phyloP scores from a whole-genome alignment of 1,139 yeast genomes.

The Pichia terricola region DNA sequence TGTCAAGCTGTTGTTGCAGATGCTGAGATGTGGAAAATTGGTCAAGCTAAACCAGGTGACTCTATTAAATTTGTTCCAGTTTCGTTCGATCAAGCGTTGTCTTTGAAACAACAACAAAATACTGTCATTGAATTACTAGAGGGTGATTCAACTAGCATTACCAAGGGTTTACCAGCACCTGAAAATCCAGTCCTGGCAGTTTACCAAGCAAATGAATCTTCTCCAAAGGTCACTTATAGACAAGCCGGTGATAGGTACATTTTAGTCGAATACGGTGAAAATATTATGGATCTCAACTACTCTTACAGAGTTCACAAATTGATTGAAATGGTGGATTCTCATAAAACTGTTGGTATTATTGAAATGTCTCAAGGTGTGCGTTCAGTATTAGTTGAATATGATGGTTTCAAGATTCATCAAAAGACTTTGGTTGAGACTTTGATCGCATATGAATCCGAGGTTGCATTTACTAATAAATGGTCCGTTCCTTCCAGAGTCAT shows the following conservation, averaged over 20 bases:
- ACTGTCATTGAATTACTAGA: constrained; percentile 35
- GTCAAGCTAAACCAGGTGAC: constrained; percentile 95
- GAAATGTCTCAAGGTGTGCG: constrained; percentile 98
- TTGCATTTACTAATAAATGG: constrained; percentile 72
- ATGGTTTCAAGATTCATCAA: constrained; percentile 54
- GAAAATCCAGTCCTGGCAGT: constrained; percentile 55
- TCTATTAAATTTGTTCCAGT: constrained; percentile 71
- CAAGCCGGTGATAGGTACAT: constrained; percentile 96
- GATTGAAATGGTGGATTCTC: constrained; percentile 58
- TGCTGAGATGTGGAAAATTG: constrained; percentile 97
- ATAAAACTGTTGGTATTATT: constrained; percentile 66
- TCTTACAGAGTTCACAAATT: constrained; percentile 79
- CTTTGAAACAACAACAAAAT: constrained; percentile 43
- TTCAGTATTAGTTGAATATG: constrained; percentile 80
- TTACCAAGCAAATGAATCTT: constrained; percentile 34
- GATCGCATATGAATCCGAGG: constrained; percentile 65
- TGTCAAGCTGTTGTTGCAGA: constrained; percentile 94
- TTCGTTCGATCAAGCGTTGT: constrained; percentile 55
- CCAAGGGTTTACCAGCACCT: constrained; percentile 32
- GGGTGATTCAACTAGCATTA: constrained; percentile 31
- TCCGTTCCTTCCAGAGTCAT: constrained; percentile 72
- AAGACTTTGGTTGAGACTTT: constrained; percentile 50
- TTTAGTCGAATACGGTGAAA: constrained; percentile 86
- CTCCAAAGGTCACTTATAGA: constrained; percentile 75
- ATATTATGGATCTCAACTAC: constrained; percentile 72